Percentiles rank a stretch among this genome's conserved stretches.
Conservation (phyloP, 176 grass and related monocot species). For the Saccharum officinarum region DNA sequence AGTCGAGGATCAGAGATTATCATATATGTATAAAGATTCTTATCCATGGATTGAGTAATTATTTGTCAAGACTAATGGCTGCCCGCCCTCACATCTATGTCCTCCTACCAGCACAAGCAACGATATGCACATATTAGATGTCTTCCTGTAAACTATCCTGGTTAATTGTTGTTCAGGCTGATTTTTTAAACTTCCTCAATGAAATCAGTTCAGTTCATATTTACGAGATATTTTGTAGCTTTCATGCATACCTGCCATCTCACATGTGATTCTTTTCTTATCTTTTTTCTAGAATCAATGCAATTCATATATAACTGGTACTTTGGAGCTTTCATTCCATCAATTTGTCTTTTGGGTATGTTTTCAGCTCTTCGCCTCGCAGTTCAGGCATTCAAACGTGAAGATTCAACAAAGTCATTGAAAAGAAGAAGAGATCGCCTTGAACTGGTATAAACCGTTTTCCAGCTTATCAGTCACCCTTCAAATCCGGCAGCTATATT, state of each 20-base stretch:
- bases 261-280: background rate
- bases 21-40: background rate
- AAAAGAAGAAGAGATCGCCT: conserved; percentile 73
- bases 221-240: background rate
- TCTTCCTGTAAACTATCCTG: background rate
- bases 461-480: background rate
- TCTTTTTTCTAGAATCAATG: background rate
- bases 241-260: background rate
- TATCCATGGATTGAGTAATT: background rate
- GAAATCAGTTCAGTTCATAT: background rate
- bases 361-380: conserved; percentile 76
- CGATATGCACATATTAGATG: background rate
- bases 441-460: conserved; percentile 49
- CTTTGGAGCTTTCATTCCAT: conserved; percentile 7
- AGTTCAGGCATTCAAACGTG: conserved; percentile 75
- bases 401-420: conserved; percentile 61
- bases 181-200: background rate
- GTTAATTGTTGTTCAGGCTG: background rate
- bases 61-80: background rate
- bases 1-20: background rate
- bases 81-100: background rate
- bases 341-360: conserved; percentile 1
- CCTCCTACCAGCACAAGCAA: background rate
- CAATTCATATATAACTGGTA: background rate
- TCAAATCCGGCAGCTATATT: background rate